phyloP scores from a whole-genome alignment of 2,329 filamentous ascomycete species.

The Trichoderma atrobrunneum region DNA sequence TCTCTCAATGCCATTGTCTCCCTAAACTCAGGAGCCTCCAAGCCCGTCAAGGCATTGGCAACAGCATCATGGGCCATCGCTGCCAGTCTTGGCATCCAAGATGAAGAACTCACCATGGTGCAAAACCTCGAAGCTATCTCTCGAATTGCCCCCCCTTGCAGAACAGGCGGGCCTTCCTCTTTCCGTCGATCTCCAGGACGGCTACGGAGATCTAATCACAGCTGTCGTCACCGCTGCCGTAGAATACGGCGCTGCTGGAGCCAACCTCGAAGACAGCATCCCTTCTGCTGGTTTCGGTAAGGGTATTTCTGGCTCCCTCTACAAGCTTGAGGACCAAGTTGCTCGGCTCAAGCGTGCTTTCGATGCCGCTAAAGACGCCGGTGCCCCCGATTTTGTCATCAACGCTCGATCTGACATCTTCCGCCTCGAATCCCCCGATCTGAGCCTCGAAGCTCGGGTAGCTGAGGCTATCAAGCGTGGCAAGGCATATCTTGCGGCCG shows the following conservation, averaged over 20 bases:
- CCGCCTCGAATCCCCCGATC: slow-evolving; percentile 30
- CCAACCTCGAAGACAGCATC: slow-evolving; percentile 57
- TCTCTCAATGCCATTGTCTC: slow-evolving; percentile 46
- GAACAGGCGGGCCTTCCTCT: slow-evolving; percentile 44
- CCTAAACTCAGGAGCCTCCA: slow-evolving; percentile 35
- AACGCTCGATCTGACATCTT: slow-evolving; percentile 59
- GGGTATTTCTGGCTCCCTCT: slow-evolving; percentile 34
- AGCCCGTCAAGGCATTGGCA: slow-evolving; percentile 44
- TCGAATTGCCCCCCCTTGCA: slow-evolving; percentile 43
- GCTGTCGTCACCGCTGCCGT: slow-evolving; percentile 46
- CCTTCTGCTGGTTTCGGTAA: slow-evolving; percentile 35
- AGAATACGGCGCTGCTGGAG: slow-evolving; percentile 52
- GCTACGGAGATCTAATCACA: slow-evolving; percentile 49
- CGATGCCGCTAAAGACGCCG: slow-evolving; percentile 42
- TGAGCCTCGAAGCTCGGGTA: slow-evolving; percentile 36
- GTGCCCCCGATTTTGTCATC: slow-evolving; percentile 54
- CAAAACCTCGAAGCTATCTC: slow-evolving; percentile 49
- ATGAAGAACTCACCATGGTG: slow-evolving; percentile 49
- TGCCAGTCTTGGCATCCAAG: slow-evolving; percentile 41
- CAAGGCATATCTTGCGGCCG: slow-evolving; percentile 55
- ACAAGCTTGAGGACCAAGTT: slow-evolving; percentile 44
- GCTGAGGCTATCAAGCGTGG: slow-evolving; percentile 52
- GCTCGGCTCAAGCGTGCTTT: slow-evolving; percentile 44
- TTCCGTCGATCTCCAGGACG: slow-evolving; percentile 60
- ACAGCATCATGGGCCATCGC: slow-evolving; percentile 53